Evolutionary conservation across 179 eudicot genomes (phyloP), one percentile per base, ranked within the genome.

Genomic region (Silene coronaria): DNA sequence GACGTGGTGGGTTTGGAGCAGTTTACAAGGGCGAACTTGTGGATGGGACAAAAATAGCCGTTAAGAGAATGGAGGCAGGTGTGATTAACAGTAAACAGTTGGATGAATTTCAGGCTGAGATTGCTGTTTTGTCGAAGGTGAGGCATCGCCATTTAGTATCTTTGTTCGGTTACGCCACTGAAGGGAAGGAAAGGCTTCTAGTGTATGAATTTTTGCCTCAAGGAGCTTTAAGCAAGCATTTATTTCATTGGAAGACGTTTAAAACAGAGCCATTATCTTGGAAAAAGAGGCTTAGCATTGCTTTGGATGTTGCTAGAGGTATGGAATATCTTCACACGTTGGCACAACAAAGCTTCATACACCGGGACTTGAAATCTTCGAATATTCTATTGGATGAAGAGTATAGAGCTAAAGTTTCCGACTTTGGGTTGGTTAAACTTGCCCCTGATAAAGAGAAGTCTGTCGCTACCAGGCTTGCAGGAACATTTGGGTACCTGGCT

Each of bases 1-100:
- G 91, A 8, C 89, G 87, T 26, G 91, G 91, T 51, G 91, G 91
- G 16, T 88, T 88, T 76, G 91, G 91, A 12, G 77, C 75, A 3
- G 91, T 88, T 42, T 86, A 88, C 62, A 82, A 78, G 75, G 91
- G 91, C 0, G 87, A 76, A 46, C 84, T 86, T 6, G 78, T 75
- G 19, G 91, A 88, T 63, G 89, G 91, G 71, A 84, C 88, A 1
- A 71, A 81, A 70, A 86, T 88, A 75, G 91, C 89, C 3, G 89
- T 88, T 27, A 88, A 88, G 77, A 88, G 91, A 78, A 88, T 88
- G 91, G 91, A 88, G 68, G 77, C 84, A 19, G 87, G 86, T 73
- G 82, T 81, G 42, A 65, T 84, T 32, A 76, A 79, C 59, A 77
- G 65, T 77, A 88, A 88, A 71, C 87, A 85, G 0, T 74, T 84